These are phyloP conservation scores for Poa pratensis DNA, from an alignment of 176 grass and related monocot genomes.

Conservation along the genomic window DNA sequence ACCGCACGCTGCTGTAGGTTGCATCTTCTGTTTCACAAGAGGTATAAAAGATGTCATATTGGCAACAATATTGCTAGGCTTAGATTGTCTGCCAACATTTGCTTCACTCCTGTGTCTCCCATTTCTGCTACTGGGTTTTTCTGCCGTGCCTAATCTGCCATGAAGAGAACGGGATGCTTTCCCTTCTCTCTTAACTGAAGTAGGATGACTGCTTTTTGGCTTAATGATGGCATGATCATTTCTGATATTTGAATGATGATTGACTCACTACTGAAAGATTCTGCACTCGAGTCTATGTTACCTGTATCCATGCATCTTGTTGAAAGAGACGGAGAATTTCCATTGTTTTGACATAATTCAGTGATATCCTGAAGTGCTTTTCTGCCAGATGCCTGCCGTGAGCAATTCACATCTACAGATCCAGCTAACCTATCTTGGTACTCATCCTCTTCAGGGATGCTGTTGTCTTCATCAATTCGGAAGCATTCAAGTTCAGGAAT, in stretches of 20 bases:
- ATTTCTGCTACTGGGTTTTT: constrained; percentile 43
- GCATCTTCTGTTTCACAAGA: constrained; percentile 77
- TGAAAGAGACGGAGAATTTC: constrained; percentile 42
- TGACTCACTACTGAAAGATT: constrained; percentile 34
- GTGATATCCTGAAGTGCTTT: constrained; percentile 67
- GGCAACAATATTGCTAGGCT: constrained; percentile 80
- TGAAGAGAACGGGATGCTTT: constrained; percentile 48
- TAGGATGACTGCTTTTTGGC: constrained; percentile 48
- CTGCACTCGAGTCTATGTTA: constrained; percentile 36
- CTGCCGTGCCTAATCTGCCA: constrained; percentile 56
- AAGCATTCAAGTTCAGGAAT: constrained; percentile 75
- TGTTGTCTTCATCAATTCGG: constrained; percentile 80
- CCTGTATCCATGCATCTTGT: constrained; percentile 35
- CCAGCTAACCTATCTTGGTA: constrained; percentile 36
- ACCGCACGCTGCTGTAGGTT: constrained; percentile 56
- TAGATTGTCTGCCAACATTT: constrained; percentile 57
- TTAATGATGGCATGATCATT: constrained; percentile 52
- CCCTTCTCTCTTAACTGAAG: constrained; percentile 59
- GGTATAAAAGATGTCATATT: constrained; percentile 86
- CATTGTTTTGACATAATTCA: constrained; percentile 54
- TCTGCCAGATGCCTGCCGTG: constrained; percentile 49
- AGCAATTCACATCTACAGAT: constrained; percentile 25
- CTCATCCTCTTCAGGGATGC: constrained; percentile 61
- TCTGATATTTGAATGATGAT: constrained; percentile 40
- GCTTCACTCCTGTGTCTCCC: constrained; percentile 55